Conservation (phyloP, 2,329 filamentous ascomycete genomes). For the Talaromyces sp. region DNA sequence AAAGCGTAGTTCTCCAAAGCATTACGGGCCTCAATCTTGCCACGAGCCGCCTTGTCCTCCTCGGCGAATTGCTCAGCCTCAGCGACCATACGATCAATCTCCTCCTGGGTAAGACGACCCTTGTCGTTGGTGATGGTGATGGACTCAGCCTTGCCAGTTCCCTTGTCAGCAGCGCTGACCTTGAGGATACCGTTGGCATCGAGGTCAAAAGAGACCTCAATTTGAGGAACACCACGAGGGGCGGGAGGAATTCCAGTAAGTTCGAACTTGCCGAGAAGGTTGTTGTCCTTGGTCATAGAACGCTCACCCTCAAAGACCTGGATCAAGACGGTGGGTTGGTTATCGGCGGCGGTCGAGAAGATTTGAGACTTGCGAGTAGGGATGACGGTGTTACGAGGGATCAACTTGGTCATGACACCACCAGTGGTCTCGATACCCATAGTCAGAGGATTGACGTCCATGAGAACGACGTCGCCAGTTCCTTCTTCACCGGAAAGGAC, state of each 20-base stretch:
- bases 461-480: constrained; percentile 77
- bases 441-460: constrained; percentile 95
- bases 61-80: constrained; percentile 99
- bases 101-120: constrained; percentile 90
- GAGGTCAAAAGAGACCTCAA: constrained; percentile 96
- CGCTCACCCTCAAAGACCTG: constrained; percentile 95
- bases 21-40: constrained; percentile 95
- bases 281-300: constrained; percentile 94
- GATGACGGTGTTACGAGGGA: constrained; percentile 89
- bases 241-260: constrained; percentile 92
- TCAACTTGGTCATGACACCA: constrained; percentile 96
- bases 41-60: constrained; percentile 96
- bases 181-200: constrained; percentile 98
- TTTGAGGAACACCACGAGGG: constrained; percentile 93
- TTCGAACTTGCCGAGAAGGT: constrained; percentile 96
- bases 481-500: constrained; percentile 84
- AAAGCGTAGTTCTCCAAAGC: constrained; percentile 98
- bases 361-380: constrained; percentile 97
- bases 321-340: constrained; percentile 92
- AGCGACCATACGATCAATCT: constrained; percentile 98
- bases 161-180: constrained; percentile 95
- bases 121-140: constrained; percentile 99
- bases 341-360: constrained; percentile 94
- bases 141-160: constrained; percentile 92
- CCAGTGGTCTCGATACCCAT: constrained; percentile 97